Evolutionary conservation across 1,284 basidiomycete genomes (phyloP), one percentile per base, ranked within the genome.

Genomic region (Afroboletus lepidellus): DNA sequence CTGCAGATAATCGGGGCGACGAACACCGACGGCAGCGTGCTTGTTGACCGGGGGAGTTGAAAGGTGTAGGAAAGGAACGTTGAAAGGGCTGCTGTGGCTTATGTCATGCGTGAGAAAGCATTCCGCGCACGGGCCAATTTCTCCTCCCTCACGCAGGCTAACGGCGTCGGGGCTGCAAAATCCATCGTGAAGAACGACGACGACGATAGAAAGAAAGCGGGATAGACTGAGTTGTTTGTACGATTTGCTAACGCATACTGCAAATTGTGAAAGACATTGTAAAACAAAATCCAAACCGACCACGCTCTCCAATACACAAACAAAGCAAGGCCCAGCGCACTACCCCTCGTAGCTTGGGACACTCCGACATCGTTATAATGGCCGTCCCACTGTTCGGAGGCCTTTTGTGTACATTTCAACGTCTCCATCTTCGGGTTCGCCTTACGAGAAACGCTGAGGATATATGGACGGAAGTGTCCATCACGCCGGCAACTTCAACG

Each of bases 221-320:
- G 65, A 60, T 53, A 62, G 60, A 63, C n/a, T n/a, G 65, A 64
- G 62, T 70, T 70, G 67, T 71, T 70, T 67, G 67, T 62, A 42
- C 74, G 70, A 71, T 75, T 72, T 67, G 68, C 72, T 74, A 74
- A 77, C 83, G 79, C 81, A 81, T 72, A 74, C 72, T 76, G 76
- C 84, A 85, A 85, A 85, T 80, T 74, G 72, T 77, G 70, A 74
- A 84, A 77, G 83, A 84, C 83, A 80, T 72, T 73, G 76, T 81
- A 84, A 84, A 84, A 85, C 83, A 86, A 79, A 75, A 78, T 74
- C 72, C 78, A 78, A 74, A 76, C 69, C 66, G 62, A 70, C 68
- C 66, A 68, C 69, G 66, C 74, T 74, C 75, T 77, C 72, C 72
- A 71, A 75, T 72, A 83, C 77, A 81, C 78, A 80, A 75, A 81